Evolutionary conservation across 441 rosid genomes (phyloP), one percentile per base, ranked within the genome.

Genomic region (Lepidium campestre): DNA sequence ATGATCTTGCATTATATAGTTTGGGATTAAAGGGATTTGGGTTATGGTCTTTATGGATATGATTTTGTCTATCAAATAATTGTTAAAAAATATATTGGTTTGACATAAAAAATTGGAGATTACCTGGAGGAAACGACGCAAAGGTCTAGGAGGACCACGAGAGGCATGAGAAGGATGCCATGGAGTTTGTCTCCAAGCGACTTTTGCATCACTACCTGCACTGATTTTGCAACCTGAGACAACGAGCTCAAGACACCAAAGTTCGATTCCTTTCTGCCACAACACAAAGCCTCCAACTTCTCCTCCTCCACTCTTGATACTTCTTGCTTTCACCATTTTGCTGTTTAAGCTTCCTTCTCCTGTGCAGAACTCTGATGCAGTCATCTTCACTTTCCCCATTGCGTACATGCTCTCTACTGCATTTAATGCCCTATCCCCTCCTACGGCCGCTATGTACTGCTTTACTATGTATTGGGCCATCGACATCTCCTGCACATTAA

Each of bases 151-250:
- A 3, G 98, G 98, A 39, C 98, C 98, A 60, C 96, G 81, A n/a
- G 97, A 93, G 10, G 94, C 97, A 68, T 90, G 98, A 64, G 98
- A 87, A 67, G 84, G 92, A 70, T 88, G 98, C 98, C 98, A 93
- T 8, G 97, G 97, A n/a, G 95, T 93, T 78, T 93, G 97, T 65
- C 97, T 78, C 98, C 98, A 93, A 31, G 96, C 96, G 9, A 90
- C 91, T 75, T 87, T 87, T 0, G 89, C 96, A 20, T 93, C 97
- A 75, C 98, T 93, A 4, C 97, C 97, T 0, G 96, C 97, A 71
- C 96, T 90, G 47, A 93, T 87, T 58, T 93, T 93, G 78, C 88
- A 87, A 0, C 97, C 96, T 1, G 96, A 83, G 12, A 87, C 96
- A 11, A 93, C 86, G 11, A 90, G 72, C 78, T 93, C 98, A 52